Evolutionary conservation across 495 filamentous ascomycete genomes (phyloP), one percentile per base, ranked within the genome.

Genomic region (Penicillium atrosanguineum): DNA sequence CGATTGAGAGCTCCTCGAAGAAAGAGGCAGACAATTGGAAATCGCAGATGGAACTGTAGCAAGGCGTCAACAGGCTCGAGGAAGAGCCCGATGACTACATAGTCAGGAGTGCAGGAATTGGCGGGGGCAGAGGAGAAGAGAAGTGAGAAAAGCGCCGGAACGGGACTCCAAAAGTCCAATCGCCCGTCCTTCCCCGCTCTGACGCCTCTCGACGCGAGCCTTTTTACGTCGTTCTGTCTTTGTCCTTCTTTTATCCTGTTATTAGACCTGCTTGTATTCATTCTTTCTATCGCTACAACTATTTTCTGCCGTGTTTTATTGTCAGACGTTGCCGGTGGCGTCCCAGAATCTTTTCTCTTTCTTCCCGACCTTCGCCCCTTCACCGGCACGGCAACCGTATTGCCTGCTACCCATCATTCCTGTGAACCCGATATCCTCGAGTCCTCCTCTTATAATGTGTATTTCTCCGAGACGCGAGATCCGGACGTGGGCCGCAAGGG

Each of bases 61-160:
- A 61, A 46, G 50, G 58, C 63, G 66, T 66, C 67, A 60, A 56
- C 49, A 60, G 74, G 72, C 73, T 71, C 68, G 59, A 57, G 56
- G 44, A 51, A 67, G 57, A 67, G 69, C 64, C 62, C 62, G 67
- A 67, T 56, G 67, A 68, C 75, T 75, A 74, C 72, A 73, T 79
- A 79, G 73, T 76, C 69, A 52, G 53, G 51, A 58, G 56, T 51
- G 60, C 53, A 53, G 62, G 57, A 64, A 59, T 59, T 64, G 68
- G 67, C 56, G 66, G 64, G 60, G 63, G 38, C n/a, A 56, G 61
- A 60, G 58, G 61, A 59, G 62, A 60, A 62, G 58, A 61, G 69
- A 68, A 57, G 59, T n/a, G 61, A 69, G 57, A 63, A 68, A 63
- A 63, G 63, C 54, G 63, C 62, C 69, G 59, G 65, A 70, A 68